These are phyloP conservation scores for Globisporangium polare DNA, from an alignment of 352 stramenopile species.

Conservation along the genomic window DNA sequence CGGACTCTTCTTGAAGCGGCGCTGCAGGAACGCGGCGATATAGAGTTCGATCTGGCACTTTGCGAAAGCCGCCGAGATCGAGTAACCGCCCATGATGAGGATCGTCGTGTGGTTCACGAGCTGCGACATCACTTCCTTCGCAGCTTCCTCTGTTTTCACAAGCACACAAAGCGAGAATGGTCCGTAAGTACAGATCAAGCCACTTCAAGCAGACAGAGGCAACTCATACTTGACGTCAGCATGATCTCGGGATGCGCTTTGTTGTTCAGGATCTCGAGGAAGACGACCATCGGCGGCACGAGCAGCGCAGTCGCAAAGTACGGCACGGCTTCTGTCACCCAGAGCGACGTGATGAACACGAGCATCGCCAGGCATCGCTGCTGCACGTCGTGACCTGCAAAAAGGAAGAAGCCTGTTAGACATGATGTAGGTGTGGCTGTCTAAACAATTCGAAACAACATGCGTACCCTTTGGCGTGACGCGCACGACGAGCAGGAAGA, in stretches of 20 bases:
- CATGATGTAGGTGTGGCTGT: not conserved
- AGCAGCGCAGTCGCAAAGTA: conserved; percentile 91
- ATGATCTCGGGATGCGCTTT: conserved; percentile 66
- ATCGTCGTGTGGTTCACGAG: conserved; percentile 93
- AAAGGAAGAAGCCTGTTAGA: not conserved
- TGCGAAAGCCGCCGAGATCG: conserved; percentile 87
- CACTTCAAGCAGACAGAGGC: not conserved
- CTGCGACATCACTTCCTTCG: conserved; percentile 87
- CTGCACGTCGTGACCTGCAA: conserved; percentile 65
- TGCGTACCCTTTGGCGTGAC: conserved; percentile 66
- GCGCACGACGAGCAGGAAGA: conserved; percentile 67
- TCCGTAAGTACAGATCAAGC: not conserved
- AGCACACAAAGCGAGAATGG: not conserved
- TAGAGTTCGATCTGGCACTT: conserved; percentile 93
- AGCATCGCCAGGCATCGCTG: conserved; percentile 88
- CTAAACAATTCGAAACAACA: not conserved
- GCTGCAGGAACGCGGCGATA: conserved; percentile 86
- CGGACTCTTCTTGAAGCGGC: conserved; percentile 86
- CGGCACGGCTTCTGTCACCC: conserved; percentile 88
- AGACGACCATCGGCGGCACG: conserved; percentile 85
- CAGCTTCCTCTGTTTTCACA: conserved; percentile 47
- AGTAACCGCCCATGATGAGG: conserved; percentile 90
- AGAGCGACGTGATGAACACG: conserved; percentile 87
- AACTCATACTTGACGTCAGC: conserved; percentile 62
- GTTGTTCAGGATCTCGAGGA: conserved; percentile 86